Conservation (phyloP, 1,139 yeast species). For the Yamadazyma sp. region DNA sequence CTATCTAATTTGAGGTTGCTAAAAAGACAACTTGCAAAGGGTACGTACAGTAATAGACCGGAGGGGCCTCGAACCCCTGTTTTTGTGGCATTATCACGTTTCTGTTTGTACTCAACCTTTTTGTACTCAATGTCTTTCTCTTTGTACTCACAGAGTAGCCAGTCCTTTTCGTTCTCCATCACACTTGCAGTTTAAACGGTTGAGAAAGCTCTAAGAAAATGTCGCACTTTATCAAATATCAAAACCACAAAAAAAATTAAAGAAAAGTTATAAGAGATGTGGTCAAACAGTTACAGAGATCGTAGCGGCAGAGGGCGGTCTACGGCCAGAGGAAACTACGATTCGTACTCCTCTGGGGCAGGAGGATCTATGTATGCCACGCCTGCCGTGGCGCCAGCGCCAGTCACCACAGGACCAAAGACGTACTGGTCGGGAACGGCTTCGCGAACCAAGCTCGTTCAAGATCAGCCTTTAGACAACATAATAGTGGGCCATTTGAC, state of each 20-base stretch:
- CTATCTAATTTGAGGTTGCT: too few species aligned
- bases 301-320: slow-evolving; percentile 10
- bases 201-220: background rate
- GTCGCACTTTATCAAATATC: background rate
- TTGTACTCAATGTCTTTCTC: background rate
- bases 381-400: background rate
- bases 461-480: slow-evolving; percentile 36
- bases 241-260: slow-evolving; percentile 1
- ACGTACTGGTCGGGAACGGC: slow-evolving; percentile 50
- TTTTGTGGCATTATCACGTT: background rate
- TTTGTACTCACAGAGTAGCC: background rate
- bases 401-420: slow-evolving; percentile 3
- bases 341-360: slow-evolving; percentile 4
- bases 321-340: slow-evolving; percentile 1
- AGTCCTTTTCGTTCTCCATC: background rate
- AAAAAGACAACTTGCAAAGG: background rate
- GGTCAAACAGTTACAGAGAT: slow-evolving; percentile 2
- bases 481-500: slow-evolving; percentile 59
- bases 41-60: background rate
- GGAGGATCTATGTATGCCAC: background rate
- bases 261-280: slow-evolving; percentile 13
- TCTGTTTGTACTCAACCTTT: background rate
- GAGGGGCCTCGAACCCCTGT: background rate
- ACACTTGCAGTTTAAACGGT: background rate
- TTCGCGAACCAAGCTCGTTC: slow-evolving; percentile 30